A percentile compares a stretch with the other conserved stretches of the same genome.
Conservation (phyloP, 768 basidiomycete species). For the Mycena venus region DNA sequence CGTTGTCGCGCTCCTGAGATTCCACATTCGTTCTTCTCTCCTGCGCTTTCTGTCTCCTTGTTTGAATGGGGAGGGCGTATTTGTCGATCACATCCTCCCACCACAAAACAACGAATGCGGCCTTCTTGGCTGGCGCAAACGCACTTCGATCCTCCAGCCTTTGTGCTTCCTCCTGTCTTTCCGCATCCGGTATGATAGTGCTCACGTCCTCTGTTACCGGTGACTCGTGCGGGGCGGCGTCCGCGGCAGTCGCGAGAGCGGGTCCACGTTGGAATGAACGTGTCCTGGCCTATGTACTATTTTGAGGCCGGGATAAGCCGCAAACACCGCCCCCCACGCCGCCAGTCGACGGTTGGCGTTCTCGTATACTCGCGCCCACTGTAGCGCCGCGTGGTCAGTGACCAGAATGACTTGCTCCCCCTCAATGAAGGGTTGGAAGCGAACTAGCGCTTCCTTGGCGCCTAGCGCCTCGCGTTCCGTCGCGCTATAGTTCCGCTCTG, state of each 20-base stretch:
- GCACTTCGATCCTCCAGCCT: neutral
- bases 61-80: too few relatives aligned
- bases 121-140: too few relatives aligned
- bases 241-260: too few relatives aligned
- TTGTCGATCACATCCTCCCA: too few relatives aligned
- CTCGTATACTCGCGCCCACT: constrained; percentile 29
- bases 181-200: neutral
- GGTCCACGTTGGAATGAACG: constrained; percentile 43
- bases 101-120: too few relatives aligned
- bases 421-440: too few relatives aligned
- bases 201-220: too few relatives aligned
- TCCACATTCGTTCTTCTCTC: too few relatives aligned
- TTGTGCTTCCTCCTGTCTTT: neutral
- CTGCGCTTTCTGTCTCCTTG: neutral
- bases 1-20: too few relatives aligned
- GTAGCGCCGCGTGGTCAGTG: constrained; percentile 33
- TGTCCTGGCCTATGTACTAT: constrained; percentile 45
- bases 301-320: constrained; percentile 40
- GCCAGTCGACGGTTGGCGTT: constrained; percentile 30
- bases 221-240: neutral
- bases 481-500: too few relatives aligned
- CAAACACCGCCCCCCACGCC: constrained; percentile 42
- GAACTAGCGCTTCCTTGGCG: too few relatives aligned
- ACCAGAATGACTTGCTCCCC: neutral
- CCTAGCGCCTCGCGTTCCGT: too few relatives aligned